Evolutionary conservation across 2,329 filamentous ascomycete genomes (phyloP).

Genomic region (Scedosporium aurantiacum): DNA sequence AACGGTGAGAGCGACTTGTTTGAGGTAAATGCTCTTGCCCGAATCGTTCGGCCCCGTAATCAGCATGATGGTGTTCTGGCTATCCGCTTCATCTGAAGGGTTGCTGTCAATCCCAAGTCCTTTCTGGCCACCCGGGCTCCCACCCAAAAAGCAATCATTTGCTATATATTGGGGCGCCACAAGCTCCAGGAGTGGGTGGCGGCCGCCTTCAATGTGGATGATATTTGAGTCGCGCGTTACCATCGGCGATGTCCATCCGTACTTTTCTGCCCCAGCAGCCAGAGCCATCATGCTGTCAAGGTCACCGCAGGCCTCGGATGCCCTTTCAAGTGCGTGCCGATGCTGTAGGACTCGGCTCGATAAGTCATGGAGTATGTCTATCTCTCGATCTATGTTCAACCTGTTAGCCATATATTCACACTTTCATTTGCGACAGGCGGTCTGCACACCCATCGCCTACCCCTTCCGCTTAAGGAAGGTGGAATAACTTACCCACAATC

Average conservation of each 20-base stretch:
- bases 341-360: conserved; percentile 59
- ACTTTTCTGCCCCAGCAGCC: conserved; percentile 62
- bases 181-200: conserved; percentile 79
- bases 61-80: conserved; percentile 51
- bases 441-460: neutral
- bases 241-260: conserved; percentile 57
- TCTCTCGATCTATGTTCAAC: conserved; percentile 57
- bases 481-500: conserved; percentile 56
- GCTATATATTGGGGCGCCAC: conserved; percentile 70
- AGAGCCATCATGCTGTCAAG: conserved; percentile 79
- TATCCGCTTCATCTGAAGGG: conserved; percentile 23
- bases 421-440: neutral
- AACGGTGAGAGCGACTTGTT: conserved; percentile 81
- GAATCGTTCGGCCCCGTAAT: conserved; percentile 94
- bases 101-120: conserved; percentile 13
- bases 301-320: conserved; percentile 76
- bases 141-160: conserved; percentile 64
- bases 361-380: conserved; percentile 74
- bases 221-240: conserved; percentile 57
- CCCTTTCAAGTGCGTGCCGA: conserved; percentile 51
- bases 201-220: conserved; percentile 64
- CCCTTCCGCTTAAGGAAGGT: neutral
- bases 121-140: conserved; percentile 22
- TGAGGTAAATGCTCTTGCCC: conserved; percentile 91
- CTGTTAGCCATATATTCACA: conserved; percentile 12